A percentile compares a stretch with the other conserved stretches of the same genome.
phyloP scores from a whole-genome alignment of 2,329 filamentous ascomycete genomes.

The Paecilomyces sp. region DNA sequence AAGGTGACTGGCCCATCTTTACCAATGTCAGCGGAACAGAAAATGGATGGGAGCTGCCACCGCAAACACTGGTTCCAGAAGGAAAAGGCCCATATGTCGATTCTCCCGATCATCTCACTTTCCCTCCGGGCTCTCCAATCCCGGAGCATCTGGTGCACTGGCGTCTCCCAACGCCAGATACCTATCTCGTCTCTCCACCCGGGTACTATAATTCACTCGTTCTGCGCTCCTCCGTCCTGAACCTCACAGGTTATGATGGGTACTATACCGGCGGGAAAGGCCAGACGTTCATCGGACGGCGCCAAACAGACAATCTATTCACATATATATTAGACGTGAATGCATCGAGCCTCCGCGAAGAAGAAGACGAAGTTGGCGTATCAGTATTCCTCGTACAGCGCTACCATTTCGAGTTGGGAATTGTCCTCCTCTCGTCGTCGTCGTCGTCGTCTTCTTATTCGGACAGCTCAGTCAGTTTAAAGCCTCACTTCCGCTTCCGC shows the following conservation, averaged over 20 bases:
- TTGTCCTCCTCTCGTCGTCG: background rate
- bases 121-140: background rate
- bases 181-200: background rate
- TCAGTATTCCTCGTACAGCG: conserved; percentile 3
- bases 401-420: conserved; percentile 3
- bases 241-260: background rate
- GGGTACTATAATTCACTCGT: background rate
- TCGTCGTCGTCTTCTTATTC: background rate
- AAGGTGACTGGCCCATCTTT: conserved; percentile 40
- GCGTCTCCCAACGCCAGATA: background rate
- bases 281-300: conserved; percentile 1
- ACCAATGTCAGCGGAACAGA: background rate
- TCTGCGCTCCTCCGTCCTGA: background rate
- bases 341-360: background rate
- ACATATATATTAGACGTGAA: conserved; percentile 1
- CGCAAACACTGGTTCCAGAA: background rate
- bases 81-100: background rate
- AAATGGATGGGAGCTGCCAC: background rate
- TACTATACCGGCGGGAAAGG: background rate
- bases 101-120: background rate
- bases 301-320: conserved; percentile 3
- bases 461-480: background rate
- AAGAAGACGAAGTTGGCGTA: conserved; percentile 4
- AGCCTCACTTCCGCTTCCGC: conserved; percentile 4
- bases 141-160: background rate